phyloP scores from a whole-genome alignment of 805 yeast genomes.

The Candida sithepensis region DNA sequence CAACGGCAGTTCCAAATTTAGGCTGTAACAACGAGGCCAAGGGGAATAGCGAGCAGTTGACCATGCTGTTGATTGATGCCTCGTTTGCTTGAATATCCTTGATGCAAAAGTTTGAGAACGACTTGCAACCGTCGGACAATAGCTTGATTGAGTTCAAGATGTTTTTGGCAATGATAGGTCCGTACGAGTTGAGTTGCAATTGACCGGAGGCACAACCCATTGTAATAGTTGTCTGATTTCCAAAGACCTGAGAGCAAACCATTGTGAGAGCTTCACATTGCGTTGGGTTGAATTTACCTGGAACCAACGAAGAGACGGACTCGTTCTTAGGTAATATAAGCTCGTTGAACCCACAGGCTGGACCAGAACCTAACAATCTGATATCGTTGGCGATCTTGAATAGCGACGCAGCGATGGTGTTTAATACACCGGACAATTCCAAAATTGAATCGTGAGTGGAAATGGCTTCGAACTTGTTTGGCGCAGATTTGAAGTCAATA shows the following conservation, averaged over 20 bases:
- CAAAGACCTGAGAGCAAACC: conserved; percentile 96
- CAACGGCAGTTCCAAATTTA: conserved; percentile 93
- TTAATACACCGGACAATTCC: conserved; percentile 93
- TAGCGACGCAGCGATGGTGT: conserved; percentile 87
- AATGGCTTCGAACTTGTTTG: conserved; percentile 96
- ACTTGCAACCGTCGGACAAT: conserved; percentile 80
- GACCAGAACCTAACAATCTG: conserved; percentile 96
- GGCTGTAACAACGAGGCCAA: conserved; percentile 96
- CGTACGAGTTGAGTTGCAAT: conserved; percentile 94
- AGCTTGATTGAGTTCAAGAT: conserved; percentile 83
- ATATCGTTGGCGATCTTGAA: conserved; percentile 96
- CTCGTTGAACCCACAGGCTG: conserved; percentile 98
- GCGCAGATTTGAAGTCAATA: conserved; percentile 83
- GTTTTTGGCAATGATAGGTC: conserved; percentile 90
- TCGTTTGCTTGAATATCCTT: conserved; percentile 87
- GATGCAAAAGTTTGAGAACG: conserved; percentile 90
- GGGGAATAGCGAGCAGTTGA: conserved; percentile 86
- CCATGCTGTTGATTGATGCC: conserved; percentile 74
- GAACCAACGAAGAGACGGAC: conserved; percentile 98
- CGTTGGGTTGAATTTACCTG: conserved; percentile 98
- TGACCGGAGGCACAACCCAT: conserved; percentile 98
- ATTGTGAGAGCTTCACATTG: conserved; percentile 97
- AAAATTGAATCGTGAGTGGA: conserved; percentile 98
- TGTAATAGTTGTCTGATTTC: conserved; percentile 90
- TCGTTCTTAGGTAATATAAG: conserved; percentile 92